Base-by-base conservation (phyloP, 441 rosid genomes). In the Erodium texanum region DNA sequence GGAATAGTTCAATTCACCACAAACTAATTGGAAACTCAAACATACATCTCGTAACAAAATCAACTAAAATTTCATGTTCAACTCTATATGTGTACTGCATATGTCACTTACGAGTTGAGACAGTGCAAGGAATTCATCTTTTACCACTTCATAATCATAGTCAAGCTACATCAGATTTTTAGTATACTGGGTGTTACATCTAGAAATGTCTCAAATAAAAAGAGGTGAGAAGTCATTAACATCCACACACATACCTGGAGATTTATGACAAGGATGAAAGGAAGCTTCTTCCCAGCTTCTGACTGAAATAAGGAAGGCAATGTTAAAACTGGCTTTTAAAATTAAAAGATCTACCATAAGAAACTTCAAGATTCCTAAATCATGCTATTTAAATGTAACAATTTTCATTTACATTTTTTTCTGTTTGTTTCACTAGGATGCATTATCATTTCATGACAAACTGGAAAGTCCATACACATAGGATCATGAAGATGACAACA, bases 201-300 rank as follows among this genome's bases (percentile, higher is more conserved):
- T 62, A 62, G 36, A 62, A 62, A 62, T 59, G n/a, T 27, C 7
- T 15, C 38, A 24, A 24, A 14, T 72, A 24, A 62, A 38, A 62
- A 62, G 65, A 62, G 38, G 38, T 62, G 24, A 1, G 5, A 20
- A 58, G 65, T 12, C 65, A 62, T 62, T 5, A 61, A 61, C 64
- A 59, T 59, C 29, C 64, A 59, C 32, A 5, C 36, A 4, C 65
- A 67, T 82, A 95, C 98, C 97, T 92, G 96, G 66, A 95, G 98
- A 79, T 90, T 90, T 72, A 92, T 66, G 71, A 90, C 80, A 36
- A 95, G 89, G 78, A 95, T 77, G 80, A 95, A 92, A 0, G 99
- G 98, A 72, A 95, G 92, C 81, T 80, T 87, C 75, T 90, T 95
- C 69, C 95, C 98, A 12, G 89, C 84, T 74, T 87, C 95, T 19